Evolutionary conservation across 768 basidiomycete species (phyloP).

Genomic region (Lactifluus volemus): DNA sequence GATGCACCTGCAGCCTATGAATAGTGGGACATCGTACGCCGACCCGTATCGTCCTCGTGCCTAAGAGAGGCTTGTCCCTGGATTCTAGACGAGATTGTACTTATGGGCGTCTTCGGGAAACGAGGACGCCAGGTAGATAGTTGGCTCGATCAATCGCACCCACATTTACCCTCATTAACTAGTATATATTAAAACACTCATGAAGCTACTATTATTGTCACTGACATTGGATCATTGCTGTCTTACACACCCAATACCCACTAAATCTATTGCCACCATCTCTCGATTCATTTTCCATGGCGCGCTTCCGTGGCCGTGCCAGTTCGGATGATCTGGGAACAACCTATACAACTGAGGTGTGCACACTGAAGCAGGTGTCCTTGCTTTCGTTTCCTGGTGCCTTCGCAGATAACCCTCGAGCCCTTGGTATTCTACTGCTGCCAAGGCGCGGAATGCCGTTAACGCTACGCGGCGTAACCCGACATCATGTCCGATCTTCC

Average conservation of each 20-base stretch:
- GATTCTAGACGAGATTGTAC: not conserved
- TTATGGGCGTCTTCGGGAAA: not conserved
- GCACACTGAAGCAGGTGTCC: no score
- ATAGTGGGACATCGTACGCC: not conserved
- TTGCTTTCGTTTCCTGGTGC: no score
- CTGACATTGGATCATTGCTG: not conserved
- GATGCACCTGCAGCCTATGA: constrained; percentile 24
- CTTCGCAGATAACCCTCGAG: no score
- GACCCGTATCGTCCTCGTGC: constrained; percentile 1
- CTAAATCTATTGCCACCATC: not conserved
- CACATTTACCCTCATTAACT: not conserved
- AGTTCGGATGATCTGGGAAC: no score
- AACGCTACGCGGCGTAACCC: no score
- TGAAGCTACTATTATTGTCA: not conserved
- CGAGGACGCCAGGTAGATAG: not conserved
- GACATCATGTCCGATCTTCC: no score
- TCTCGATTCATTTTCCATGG: not conserved
- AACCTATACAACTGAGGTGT: no score
- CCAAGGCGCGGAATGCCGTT: no score
- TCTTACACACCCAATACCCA: not conserved
- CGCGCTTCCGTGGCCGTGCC: no score
- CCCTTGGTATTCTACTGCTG: no score
- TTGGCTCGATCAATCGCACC: not conserved
- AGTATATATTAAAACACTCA: not conserved
- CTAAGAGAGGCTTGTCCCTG: not conserved